Percentiles rank a stretch among this genome's conserved stretches.
Conservation (phyloP, 2,329 filamentous ascomycete species). For the Trichophyton equinum region DNA sequence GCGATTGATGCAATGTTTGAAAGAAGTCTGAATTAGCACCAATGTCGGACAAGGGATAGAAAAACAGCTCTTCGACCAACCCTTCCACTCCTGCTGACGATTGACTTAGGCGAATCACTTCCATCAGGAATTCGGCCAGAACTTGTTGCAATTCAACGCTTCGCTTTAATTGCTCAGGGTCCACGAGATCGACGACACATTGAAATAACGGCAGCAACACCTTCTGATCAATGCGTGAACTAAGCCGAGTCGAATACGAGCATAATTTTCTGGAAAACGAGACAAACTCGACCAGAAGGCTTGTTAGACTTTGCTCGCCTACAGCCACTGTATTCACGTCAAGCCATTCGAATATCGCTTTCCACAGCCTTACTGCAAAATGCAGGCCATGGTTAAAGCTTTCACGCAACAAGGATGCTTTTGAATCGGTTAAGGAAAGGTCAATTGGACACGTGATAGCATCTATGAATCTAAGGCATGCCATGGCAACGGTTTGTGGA, state of each 20-base stretch:
- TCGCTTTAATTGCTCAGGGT: slow-evolving; percentile 15
- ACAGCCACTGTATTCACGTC: slow-evolving; percentile 13
- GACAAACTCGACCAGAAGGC: slow-evolving; percentile 20
- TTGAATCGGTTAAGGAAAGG: slow-evolving; percentile 12
- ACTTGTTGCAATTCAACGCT: slow-evolving; percentile 21
- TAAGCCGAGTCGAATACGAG: slow-evolving; percentile 14
- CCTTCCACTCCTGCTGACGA: slow-evolving; percentile 14
- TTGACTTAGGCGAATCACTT: slow-evolving; percentile 15
- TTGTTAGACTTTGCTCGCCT: slow-evolving; percentile 13
- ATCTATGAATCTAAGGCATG: slow-evolving; percentile 22
- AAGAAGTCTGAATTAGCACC: slow-evolving; percentile 14
- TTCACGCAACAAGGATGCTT: slow-evolving; percentile 19
- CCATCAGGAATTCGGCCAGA: slow-evolving; percentile 21
- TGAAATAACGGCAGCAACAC: slow-evolving; percentile 22
- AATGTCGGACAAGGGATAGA: slow-evolving; percentile 19
- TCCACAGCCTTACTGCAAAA: slow-evolving; percentile 25
- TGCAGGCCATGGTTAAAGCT: slow-evolving; percentile 25
- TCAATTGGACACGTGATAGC: slow-evolving; percentile 17
- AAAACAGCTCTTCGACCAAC: slow-evolving; percentile 19
- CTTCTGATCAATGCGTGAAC: slow-evolving; percentile 17
- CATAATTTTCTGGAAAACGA: slow-evolving; percentile 16
- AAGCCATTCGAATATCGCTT: slow-evolving; percentile 20
- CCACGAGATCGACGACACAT: slow-evolving; percentile 22
- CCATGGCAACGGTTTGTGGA: slow-evolving; percentile 17
- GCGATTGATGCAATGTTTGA: slow-evolving; percentile 18